A percentile compares a stretch with the other conserved stretches of the same genome.
Conservation (phyloP, 148 eudicot species). For the Chenopodium formosanum region DNA sequence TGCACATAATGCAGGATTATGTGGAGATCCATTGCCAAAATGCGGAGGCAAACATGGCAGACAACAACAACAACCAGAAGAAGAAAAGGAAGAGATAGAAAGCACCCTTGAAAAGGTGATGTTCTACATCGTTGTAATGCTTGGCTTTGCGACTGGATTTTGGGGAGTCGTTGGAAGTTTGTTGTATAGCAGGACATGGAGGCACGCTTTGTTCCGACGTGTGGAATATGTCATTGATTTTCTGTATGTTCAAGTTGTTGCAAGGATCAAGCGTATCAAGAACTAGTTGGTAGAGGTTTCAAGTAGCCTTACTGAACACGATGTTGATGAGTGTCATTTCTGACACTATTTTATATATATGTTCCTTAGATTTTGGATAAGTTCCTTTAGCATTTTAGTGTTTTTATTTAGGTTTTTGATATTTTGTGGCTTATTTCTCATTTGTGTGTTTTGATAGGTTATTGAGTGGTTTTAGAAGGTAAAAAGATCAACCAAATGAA, state of each 20-base stretch:
- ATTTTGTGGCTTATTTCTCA: too few relatives aligned
- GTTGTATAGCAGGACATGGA: constrained; percentile 22
- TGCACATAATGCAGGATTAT: constrained; percentile 33
- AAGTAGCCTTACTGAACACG: too few relatives aligned
- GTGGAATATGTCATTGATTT: constrained; percentile 8
- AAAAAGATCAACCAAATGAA: too few relatives aligned
- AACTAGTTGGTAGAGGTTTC: too few relatives aligned
- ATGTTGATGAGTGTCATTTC: too few relatives aligned
- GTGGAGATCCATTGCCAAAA: constrained; percentile 37
- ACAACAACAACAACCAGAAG: background rate
- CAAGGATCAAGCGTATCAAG: constrained; percentile 5
- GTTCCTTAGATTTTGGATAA: too few relatives aligned
- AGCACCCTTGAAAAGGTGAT: constrained; percentile 18
- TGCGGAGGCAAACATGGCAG: constrained; percentile 16
- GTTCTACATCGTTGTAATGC: constrained; percentile 21
- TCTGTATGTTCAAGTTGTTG: background rate
- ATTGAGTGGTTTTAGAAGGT: too few relatives aligned
- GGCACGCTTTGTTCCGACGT: constrained; percentile 15
- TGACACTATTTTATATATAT: too few relatives aligned
- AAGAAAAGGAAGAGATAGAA: background rate
- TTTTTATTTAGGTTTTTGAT: too few relatives aligned
- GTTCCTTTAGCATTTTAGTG: too few relatives aligned
- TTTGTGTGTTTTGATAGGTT: too few relatives aligned
- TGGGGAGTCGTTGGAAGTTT: constrained; percentile 38
- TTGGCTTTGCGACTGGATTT: constrained; percentile 35